Conservation (phyloP, 768 basidiomycete species). For the Podaxis sp. region DNA sequence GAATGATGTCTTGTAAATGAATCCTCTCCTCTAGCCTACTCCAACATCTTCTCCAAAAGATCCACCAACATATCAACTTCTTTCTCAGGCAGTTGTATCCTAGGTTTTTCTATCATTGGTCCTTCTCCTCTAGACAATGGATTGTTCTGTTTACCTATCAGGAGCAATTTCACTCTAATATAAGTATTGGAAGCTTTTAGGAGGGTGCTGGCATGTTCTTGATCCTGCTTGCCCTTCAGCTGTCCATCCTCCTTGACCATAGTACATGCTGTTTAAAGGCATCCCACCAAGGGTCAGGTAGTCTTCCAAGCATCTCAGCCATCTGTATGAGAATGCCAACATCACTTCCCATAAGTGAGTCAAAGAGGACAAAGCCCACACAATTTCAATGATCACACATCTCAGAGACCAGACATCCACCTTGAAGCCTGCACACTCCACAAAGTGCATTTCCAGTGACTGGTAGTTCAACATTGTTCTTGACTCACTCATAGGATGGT, state of each 20-base stretch:
- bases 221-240: conserved; percentile 22
- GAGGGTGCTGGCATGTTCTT: conserved; percentile 18
- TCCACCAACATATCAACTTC: conserved; percentile 26
- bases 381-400: conserved; percentile 39
- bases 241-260: conserved; percentile 33
- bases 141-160: conserved; percentile 26
- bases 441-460: conserved; percentile 34
- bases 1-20: conserved; percentile 26
- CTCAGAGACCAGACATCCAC: conserved; percentile 37
- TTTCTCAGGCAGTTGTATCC: neutral
- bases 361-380: conserved; percentile 37
- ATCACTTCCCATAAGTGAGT: conserved; percentile 26
- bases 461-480: conserved; percentile 26
- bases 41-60: conserved; percentile 35
- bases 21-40: conserved; percentile 39
- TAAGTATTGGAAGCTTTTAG: neutral
- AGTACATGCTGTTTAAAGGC: neutral
- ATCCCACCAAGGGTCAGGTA: neutral
- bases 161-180: conserved; percentile 17
- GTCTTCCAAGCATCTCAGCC: conserved; percentile 30
- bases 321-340: conserved; percentile 16
- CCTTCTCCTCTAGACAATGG: conserved; percentile 21
- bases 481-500: conserved; percentile 25
- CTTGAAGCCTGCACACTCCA: conserved; percentile 17
- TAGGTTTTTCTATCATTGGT: conserved; percentile 28